These are phyloP conservation scores for Endothia cerciana DNA, from an alignment of 2,329 filamentous ascomycete species.

Conservation along the genomic window DNA sequence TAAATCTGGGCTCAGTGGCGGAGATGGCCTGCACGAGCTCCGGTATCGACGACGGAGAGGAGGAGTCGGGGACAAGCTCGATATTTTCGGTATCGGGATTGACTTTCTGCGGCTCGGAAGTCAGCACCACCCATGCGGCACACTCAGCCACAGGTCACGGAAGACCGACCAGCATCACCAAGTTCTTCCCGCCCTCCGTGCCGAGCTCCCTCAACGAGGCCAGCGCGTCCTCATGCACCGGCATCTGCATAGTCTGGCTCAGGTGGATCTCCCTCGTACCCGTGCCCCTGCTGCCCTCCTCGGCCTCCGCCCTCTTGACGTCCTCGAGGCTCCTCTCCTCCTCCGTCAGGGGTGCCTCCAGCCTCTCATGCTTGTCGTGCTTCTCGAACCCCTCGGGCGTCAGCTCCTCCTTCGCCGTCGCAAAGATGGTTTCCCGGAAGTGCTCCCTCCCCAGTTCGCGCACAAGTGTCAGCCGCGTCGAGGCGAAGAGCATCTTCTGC, in stretches of 20 bases:
- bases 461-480: conserved; percentile 74
- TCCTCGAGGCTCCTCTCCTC: conserved; percentile 96
- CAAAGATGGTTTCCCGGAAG: conserved; percentile 77
- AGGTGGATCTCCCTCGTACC: conserved; percentile 61
- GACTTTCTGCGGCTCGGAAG: conserved; percentile 63
- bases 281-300: conserved; percentile 69
- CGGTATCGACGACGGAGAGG: conserved; percentile 56
- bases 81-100: conserved; percentile 71
- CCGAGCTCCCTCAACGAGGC: conserved; percentile 65
- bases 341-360: conserved; percentile 75
- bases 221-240: conserved; percentile 65
- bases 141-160: neutral
- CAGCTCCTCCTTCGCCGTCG: conserved; percentile 71
- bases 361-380: conserved; percentile 68
- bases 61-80: conserved; percentile 62
- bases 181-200: conserved; percentile 50
- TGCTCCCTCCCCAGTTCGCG: conserved; percentile 79
- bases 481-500: conserved; percentile 85
- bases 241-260: conserved; percentile 61
- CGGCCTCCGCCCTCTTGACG: conserved; percentile 94
- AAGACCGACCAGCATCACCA: conserved; percentile 68
- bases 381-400: conserved; percentile 70
- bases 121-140: conserved; percentile 1
- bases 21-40: conserved; percentile 66
- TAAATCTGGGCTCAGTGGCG: conserved; percentile 71